phyloP scores from a whole-genome alignment of 306 rosid species.

The Castanea crenata region DNA sequence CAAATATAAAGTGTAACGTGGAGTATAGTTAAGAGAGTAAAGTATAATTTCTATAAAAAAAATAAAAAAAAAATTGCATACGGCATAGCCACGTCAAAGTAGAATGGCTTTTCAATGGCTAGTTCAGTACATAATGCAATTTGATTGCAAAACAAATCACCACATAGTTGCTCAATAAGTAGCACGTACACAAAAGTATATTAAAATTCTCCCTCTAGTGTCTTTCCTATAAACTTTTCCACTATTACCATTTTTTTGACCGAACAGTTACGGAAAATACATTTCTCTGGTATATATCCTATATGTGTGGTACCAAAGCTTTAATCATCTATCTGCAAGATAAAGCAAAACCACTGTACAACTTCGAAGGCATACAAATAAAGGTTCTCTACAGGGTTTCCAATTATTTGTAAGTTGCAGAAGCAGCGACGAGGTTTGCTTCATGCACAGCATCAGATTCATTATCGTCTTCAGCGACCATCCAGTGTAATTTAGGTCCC shows the following conservation, averaged over 20 bases:
- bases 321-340: too few relatives aligned
- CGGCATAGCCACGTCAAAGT: too few relatives aligned
- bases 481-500: slow-evolving; percentile 83
- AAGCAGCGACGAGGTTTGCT: slow-evolving; percentile 30
- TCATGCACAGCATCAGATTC: slow-evolving; percentile 21
- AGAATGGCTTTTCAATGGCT: not conserved
- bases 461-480: slow-evolving; percentile 52
- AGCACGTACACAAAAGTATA: not conserved
- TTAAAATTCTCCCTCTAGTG: too few relatives aligned
- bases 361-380: not conserved
- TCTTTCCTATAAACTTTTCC: not conserved
- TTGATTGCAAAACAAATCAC: not conserved
- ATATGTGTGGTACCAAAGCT: too few relatives aligned
- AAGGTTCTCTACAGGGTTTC: slow-evolving; percentile 15
- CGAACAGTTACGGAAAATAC: too few relatives aligned
- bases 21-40: too few relatives aligned
- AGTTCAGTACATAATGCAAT: not conserved
- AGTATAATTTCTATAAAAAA: too few relatives aligned
- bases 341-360: not conserved
- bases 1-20: too few relatives aligned
- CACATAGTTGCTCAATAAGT: not conserved
- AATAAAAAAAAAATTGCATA: too few relatives aligned
- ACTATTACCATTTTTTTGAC: not conserved
- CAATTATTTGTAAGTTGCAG: slow-evolving; percentile 36
- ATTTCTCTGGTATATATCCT: too few relatives aligned